Evolutionary conservation across 176 grass and related monocot genomes (phyloP).

Genomic region (Secale cereale): DNA sequence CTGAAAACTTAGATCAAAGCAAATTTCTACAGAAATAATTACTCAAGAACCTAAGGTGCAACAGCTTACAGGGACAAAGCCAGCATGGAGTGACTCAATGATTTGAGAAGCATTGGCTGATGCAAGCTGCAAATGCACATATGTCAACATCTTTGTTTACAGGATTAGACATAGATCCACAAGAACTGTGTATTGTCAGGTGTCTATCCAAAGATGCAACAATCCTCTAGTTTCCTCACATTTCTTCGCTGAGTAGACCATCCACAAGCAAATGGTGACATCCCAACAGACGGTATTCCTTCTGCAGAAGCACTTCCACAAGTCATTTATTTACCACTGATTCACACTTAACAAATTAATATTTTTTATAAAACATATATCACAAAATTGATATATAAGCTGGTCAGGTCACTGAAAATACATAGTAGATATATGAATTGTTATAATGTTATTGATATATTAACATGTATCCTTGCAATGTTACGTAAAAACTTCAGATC

Average conservation of each 20-base stretch:
- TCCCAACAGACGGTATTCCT: conserved; percentile 96
- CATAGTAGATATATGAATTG: not conserved
- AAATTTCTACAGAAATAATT: conserved; percentile 1
- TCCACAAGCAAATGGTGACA: conserved; percentile 96
- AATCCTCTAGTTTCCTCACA: conserved; percentile 41
- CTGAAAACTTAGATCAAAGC: not conserved
- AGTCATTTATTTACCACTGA: not conserved
- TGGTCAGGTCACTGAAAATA: not conserved
- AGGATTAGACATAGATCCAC: conserved; percentile 3
- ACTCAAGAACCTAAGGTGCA: conserved; percentile 5
- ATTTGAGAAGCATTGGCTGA: conserved; percentile 80
- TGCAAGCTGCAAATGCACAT: conserved; percentile 56
- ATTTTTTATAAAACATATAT: conserved; percentile 3
- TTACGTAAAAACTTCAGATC: not conserved
- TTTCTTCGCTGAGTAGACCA: conserved; percentile 87
- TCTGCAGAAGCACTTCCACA: conserved; percentile 46
- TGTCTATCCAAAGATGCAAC: conserved; percentile 1
- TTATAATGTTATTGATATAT: conserved; percentile 14
- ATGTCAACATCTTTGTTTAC: not conserved
- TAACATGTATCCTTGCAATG: not conserved
- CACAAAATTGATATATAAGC: not conserved
- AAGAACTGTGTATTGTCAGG: conserved; percentile 9
- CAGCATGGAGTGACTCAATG: conserved; percentile 53
- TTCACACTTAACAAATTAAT: not conserved
- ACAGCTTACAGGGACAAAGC: conserved; percentile 88